phyloP scores from a whole-genome alignment of 805 yeast species.

The Danielia reshetovae region DNA sequence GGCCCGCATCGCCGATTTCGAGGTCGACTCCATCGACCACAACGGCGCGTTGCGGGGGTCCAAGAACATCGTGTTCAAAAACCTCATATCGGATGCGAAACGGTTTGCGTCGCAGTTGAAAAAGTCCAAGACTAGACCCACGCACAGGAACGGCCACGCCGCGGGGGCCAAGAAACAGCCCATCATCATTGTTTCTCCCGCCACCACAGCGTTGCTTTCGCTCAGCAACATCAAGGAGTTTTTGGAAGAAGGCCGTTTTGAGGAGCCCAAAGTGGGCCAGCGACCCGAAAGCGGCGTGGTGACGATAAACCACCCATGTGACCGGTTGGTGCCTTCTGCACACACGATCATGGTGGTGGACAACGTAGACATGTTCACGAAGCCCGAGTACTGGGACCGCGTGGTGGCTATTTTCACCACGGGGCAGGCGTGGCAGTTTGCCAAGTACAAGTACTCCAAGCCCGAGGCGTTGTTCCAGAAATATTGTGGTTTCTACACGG shows the following conservation, averaged over 20 bases:
- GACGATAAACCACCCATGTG: slow-evolving; percentile 53
- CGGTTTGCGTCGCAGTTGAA: slow-evolving; percentile 52
- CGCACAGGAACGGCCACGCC: slow-evolving; percentile 5
- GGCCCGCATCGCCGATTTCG: slow-evolving; percentile 42
- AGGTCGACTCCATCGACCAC: slow-evolving; percentile 53
- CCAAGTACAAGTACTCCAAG: slow-evolving; percentile 75
- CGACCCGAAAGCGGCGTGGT: slow-evolving; percentile 37
- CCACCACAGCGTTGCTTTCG: slow-evolving; percentile 40
- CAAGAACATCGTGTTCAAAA: slow-evolving; percentile 64
- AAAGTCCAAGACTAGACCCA: slow-evolving; percentile 15
- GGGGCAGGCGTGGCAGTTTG: slow-evolving; percentile 97
- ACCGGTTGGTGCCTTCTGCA: slow-evolving; percentile 47
- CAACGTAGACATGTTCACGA: slow-evolving; percentile 74
- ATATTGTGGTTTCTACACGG: slow-evolving; percentile 76
- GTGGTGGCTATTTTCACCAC: slow-evolving; percentile 95
- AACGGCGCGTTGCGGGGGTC: slow-evolving; percentile 62
- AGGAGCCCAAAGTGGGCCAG: slow-evolving; percentile 44
- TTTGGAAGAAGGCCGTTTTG: slow-evolving; percentile 66
- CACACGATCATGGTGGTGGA: slow-evolving; percentile 78
- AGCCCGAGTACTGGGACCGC: slow-evolving; percentile 97
- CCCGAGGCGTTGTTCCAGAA: slow-evolving; percentile 80
- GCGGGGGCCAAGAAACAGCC: slow-evolving; percentile 33
- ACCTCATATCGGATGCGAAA: slow-evolving; percentile 63
- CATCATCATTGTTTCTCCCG: slow-evolving; percentile 42
- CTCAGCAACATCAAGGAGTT: slow-evolving; percentile 39